Conservation (phyloP, 1,139 yeast species). For the Candida dubliniensis region DNA sequence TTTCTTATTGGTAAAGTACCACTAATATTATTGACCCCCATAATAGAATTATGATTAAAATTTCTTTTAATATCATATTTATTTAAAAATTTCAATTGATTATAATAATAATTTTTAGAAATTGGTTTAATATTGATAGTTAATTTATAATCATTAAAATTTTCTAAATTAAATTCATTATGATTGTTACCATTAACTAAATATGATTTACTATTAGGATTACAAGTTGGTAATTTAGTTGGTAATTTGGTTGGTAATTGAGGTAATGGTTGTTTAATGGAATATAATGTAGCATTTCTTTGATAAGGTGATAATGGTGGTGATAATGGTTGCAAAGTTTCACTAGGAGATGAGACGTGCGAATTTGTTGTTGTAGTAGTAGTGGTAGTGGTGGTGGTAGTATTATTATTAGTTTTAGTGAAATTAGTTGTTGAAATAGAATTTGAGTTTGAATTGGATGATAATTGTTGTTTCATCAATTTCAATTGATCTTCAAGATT, state of each 20-base stretch:
- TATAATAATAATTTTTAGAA: slow-evolving; percentile 42
- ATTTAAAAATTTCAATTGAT: slow-evolving; percentile 51
- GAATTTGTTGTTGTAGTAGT: slow-evolving; percentile 1
- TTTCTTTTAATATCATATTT: slow-evolving; percentile 40
- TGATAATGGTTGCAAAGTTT: slow-evolving; percentile 37
- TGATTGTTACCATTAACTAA: slow-evolving; percentile 8
- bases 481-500: slow-evolving; percentile 8
- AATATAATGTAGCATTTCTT: slow-evolving; percentile 25
- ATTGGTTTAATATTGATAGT: slow-evolving; percentile 46
- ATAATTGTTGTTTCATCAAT: not conserved
- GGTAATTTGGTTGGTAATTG: slow-evolving; percentile 19
- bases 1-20: slow-evolving; percentile 25
- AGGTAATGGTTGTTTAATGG: slow-evolving; percentile 46
- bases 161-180: slow-evolving; percentile 48
- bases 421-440: slow-evolving; percentile 4
- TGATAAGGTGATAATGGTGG: slow-evolving; percentile 70
- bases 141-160: slow-evolving; percentile 46
- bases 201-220: slow-evolving; percentile 1
- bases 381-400: slow-evolving; percentile 3
- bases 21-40: slow-evolving; percentile 12
- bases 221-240: slow-evolving; percentile 1
- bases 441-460: not conserved
- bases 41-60: too few species aligned
- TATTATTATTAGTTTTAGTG: slow-evolving; percentile 3
- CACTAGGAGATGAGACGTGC: slow-evolving; percentile 1